Base-by-base conservation (phyloP, 1,284 basidiomycete species). In the Trametes pubescens region DNA sequence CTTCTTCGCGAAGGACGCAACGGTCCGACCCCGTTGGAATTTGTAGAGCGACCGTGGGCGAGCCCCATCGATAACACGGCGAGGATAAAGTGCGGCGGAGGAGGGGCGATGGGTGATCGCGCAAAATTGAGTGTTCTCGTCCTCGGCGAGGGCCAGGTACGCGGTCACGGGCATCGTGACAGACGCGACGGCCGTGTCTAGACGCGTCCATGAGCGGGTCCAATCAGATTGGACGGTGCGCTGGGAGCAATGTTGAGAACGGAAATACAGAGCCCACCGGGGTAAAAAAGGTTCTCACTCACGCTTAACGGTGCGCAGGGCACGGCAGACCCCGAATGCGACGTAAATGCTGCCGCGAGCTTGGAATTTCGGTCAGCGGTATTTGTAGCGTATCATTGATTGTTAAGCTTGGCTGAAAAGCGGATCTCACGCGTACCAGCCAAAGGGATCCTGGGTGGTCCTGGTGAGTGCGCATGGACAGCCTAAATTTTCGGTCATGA, bases 31-130 rank as follows among this genome's bases (percentile, higher is more conserved):
- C n/a, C 43, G n/a, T 10, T 29, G 35, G 44, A 57, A 64, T 64
- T 64, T 64, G 63, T 64, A 64, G 63, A 44, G 34, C 43, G 37
- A 32, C 5, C 51, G 34, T 46, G 46, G 22, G 52, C 47, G 40
- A 51, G 43, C 13, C 43, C 49, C 48, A 60, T 64, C 63, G 63
- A 64, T 64, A 64, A 64, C 58, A 53, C 14, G 43, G 32, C 32
- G 35, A 43, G 58, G 51, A 34, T 22, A 35, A 35, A 48, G 52
- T 40, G 60, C 54, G 46, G 60, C 29, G 34, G 44, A 11, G 40
- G 43, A 21, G 43, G 24, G 57, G 52, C 35, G 57, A 32, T 21
- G 38, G 34, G 48, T 48, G 38, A 59, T 54, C 32, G 46, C 40
- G 51, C 34, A 8, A 11, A 18, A 34, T 24, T 22, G n/a, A 53